Base-by-base conservation (phyloP, 805 yeast species). In the Hanseniaspora meyeri region DNA sequence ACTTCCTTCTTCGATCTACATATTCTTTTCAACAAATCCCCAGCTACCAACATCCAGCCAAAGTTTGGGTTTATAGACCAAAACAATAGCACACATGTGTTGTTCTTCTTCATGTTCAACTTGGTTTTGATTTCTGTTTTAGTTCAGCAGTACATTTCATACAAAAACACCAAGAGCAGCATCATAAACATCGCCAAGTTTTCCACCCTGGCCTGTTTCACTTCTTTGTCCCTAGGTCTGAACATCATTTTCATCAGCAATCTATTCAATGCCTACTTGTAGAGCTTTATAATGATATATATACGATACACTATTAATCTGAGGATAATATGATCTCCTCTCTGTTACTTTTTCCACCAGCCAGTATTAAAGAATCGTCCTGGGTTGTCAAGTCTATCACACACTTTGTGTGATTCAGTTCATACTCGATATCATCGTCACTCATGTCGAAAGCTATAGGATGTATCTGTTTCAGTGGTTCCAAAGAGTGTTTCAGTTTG, bases 201-300 rank as follows among this genome's bases (percentile, higher is more conserved):
- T 20, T 12, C 32, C 9, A 9, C 36, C 7, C 19, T 51, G 7
- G 49, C 45, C 12, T 24, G 19, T 31, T 17, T 45, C 14, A 32
- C 51, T n/a, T 46, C 57, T 29, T 29, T 53, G 16, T 42, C 42
- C 10, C 34, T 53, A 38, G 43, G 46, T 24, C 38, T 53, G 24
- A 34, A 53, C 11, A 46, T 53, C 16, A 53, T 53, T 14, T 53
- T 53, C 42, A 46, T 46, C 8, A 53, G 57, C 36, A 53, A 53
- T 20, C 29, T 53, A n/a, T 32, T 53, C 29, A 46, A 53, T 31
- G 57, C 57, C 4, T 53, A 53, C 36, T 39, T 53, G 12, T 50
- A 50, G 31, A 24, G 27, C 27, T 24, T 12, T 17, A 20, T 37
- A 37, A 1, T 11, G 17, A 6, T 40, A 9, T 29, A 29, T 38